Evolutionary conservation across 768 basidiomycete genomes (phyloP), one percentile per base, ranked within the genome.

Genomic region (Exsudoporus frostii): DNA sequence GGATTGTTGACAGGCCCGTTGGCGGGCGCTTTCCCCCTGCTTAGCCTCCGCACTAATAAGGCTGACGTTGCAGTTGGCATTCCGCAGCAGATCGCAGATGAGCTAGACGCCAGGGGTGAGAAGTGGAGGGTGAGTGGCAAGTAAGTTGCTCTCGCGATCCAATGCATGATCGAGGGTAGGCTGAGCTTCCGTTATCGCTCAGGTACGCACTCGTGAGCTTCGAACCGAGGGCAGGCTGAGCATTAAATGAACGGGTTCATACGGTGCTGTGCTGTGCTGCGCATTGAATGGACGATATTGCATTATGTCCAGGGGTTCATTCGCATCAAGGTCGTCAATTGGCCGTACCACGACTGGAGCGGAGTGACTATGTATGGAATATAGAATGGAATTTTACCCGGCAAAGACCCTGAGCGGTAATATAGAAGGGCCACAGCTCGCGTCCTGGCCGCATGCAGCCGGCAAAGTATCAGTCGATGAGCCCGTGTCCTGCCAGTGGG

Each of bases 11-110:
- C 59, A 86, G 91, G 93, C 5, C 89, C 90, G 2, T 71, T 98
- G 10, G 81, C 83, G 0, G 88, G 90, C 1, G 74, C 84, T 9
- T 90, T 96, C 72, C 87, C 89, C 0, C 65, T 97, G 8, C 72
- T 98, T 24, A 92, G 90, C 63, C 72, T 98, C 53, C 80, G 96
- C 17, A 98, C 96, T 1, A 92, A 88, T 76, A 99, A 99, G 69
- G 96, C 96, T 0, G 94, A 98, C 64, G 93, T 97, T 2, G 88
- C 86, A 7, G 92, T 91, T 24, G 96, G 92, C 0, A 76, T 99
- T 38, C 14, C 57, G 17, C 76, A 83, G 59, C 86, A 85, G 0
- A 71, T 83, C 1, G 91, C 83, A 1, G 85, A 88, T 55, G 73
- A 76, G 45, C 71, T 95, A 4, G 88, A 93, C 61, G 69, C 70